These are phyloP conservation scores for Mycena maculata DNA, from an alignment of 768 basidiomycete genomes.

Conservation along the genomic window DNA sequence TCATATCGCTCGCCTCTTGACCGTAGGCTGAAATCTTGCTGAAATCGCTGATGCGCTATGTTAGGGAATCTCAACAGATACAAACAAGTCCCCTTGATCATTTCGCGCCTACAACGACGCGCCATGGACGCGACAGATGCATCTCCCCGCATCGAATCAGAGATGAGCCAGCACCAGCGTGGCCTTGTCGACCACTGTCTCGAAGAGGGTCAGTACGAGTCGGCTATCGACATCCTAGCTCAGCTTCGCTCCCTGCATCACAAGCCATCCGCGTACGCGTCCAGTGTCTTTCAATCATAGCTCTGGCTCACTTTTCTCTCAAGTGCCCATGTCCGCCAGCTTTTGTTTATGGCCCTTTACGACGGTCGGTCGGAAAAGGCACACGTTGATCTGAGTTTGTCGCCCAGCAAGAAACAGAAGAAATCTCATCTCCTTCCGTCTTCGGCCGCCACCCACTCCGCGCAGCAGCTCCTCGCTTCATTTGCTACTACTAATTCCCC, in stretches of 20 bases:
- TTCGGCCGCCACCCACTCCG: too few species aligned
- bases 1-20: too few species aligned
- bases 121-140: slow-evolving; percentile 4
- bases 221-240: slow-evolving; percentile 70
- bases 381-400: slow-evolving; percentile 48
- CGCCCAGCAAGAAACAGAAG: slow-evolving; percentile 62
- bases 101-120: too few species aligned
- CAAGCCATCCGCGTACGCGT: slow-evolving; percentile 68
- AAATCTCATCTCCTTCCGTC: too few species aligned
- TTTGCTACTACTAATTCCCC: slow-evolving; percentile 70
- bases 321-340: slow-evolving; percentile 74
- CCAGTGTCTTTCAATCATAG: not conserved
- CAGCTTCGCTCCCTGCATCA: slow-evolving; percentile 69
- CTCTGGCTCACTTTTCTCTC: slow-evolving; percentile 20
- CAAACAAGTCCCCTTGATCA: too few species aligned
- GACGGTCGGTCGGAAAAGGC: too few species aligned
- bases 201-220: slow-evolving; percentile 84
- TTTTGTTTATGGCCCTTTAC: slow-evolving; percentile 79
- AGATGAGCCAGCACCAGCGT: too few species aligned
- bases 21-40: too few species aligned
- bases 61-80: too few species aligned
- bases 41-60: too few species aligned
- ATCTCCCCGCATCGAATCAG: slow-evolving; percentile 45
- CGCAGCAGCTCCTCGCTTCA: slow-evolving; percentile 67
- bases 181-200: slow-evolving; percentile 81